Base-by-base conservation (phyloP, 1,284 basidiomycete genomes). In the Marasmius fiardii region DNA sequence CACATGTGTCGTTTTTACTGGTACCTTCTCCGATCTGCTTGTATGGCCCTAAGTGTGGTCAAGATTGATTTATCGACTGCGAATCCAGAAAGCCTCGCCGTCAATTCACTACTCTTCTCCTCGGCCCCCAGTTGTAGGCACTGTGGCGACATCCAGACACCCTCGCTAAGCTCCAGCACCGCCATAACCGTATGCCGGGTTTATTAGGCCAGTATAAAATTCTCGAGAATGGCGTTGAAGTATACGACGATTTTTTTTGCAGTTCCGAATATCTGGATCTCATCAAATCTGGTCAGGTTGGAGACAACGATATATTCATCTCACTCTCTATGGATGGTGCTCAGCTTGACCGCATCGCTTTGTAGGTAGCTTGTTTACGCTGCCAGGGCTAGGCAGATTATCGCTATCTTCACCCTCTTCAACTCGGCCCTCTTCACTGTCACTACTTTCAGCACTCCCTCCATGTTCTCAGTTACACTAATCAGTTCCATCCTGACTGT, bases 51-150 rank as follows among this genome's bases (percentile, higher is more conserved):
- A n/a, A 50, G 8, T 73, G 70, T 45, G 18, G 52, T 0, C 26
- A 67, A 33, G 55, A 58, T 1, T 61, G 57, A n/a, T n/a, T 0
- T 67, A 66, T 50, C 52, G 60, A 11, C 34, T 51, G 20, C 47
- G 12, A 21, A 52, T 31, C 20, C 2, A 47, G 54, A 1, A 54
- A 59, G 2, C 54, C 67, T 0, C 54, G 50, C 4, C 62, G 63
- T 26, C 59, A 66, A 4, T 74, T 73, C 54, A 58, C 57, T 21
- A 73, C 69, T 0, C 63, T 76, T 5, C 73, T 67, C 1, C 43
- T 75, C 37, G 72, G 68, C 1, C 73, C 71, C 8, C 67, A 69
- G 53, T 44, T 75, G 2, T 71, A 75, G 52, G 70, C 71, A 0
- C 53, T 71, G 1, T 67, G 58, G 44, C 56, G 64, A 8, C 52